Evolutionary conservation across 2,329 filamentous ascomycete species (phyloP).

Genomic region (Alternaria metachromatica): DNA sequence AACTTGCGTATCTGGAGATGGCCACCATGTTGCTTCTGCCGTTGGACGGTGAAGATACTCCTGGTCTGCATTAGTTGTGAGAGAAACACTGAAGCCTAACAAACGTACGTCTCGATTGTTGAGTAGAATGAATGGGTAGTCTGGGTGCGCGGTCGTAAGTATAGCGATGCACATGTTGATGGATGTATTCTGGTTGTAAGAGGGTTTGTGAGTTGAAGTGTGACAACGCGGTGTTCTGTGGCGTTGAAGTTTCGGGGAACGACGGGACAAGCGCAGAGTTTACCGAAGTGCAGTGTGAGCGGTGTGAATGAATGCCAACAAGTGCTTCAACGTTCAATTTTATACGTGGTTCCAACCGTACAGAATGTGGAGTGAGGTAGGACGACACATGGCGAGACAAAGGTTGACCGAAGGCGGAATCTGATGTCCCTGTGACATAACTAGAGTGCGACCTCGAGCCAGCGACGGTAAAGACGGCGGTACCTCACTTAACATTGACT

Average conservation of each 20-base stretch:
- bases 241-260: slow-evolving; percentile 17
- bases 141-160: slow-evolving; percentile 56
- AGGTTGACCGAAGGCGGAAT: slow-evolving; percentile 5
- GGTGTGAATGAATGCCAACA: slow-evolving; percentile 36
- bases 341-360: slow-evolving; percentile 39
- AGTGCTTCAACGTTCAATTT: slow-evolving; percentile 24
- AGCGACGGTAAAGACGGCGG: background rate
- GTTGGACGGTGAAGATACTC: slow-evolving; percentile 70
- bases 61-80: slow-evolving; percentile 41
- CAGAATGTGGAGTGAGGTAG: slow-evolving; percentile 39
- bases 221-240: background rate
- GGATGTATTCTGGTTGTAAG: background rate
- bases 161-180: slow-evolving; percentile 57
- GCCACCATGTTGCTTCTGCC: slow-evolving; percentile 66
- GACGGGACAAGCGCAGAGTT: slow-evolving; percentile 13
- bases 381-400: slow-evolving; percentile 27
- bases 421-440: slow-evolving; percentile 15
- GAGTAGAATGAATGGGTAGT: slow-evolving; percentile 59
- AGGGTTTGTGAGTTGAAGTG: background rate
- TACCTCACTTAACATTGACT: background rate
- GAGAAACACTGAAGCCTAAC: background rate
- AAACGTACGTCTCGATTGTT: slow-evolving; percentile 57
- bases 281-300: slow-evolving; percentile 22
- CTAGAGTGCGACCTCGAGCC: background rate
- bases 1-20: slow-evolving; percentile 60